phyloP scores from a whole-genome alignment of 192 early-diverging fungal species.

The Irineochytrium annulatum region DNA sequence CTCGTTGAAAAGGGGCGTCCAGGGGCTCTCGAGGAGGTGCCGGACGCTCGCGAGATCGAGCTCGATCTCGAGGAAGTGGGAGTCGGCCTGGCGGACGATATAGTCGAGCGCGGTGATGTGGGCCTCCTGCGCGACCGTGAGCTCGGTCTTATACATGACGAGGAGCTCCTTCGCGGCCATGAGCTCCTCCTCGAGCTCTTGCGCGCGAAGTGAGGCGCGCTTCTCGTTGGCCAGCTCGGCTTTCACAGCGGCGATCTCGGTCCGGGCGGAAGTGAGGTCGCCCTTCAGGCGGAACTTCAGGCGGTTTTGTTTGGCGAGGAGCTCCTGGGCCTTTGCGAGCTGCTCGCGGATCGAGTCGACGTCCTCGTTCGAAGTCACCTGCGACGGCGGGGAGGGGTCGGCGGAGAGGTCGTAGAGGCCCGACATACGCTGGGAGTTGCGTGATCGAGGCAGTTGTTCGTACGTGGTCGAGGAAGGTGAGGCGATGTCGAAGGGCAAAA shows the following conservation, averaged over 20 bases:
- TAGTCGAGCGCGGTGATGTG: slow-evolving; percentile 37
- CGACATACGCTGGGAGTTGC: not conserved
- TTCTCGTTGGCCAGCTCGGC: slow-evolving; percentile 20
- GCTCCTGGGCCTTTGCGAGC: slow-evolving; percentile 33
- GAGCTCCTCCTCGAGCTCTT: slow-evolving; percentile 33
- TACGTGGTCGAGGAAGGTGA: not conserved
- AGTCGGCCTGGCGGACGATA: slow-evolving; percentile 27
- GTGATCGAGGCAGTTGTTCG: not conserved
- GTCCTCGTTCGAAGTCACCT: not conserved
- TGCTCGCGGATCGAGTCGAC: slow-evolving; percentile 30
- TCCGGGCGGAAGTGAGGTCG: slow-evolving; percentile 34
- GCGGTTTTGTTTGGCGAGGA: slow-evolving; percentile 37
- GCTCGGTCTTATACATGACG: slow-evolving; percentile 34
- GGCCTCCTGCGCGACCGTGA: slow-evolving; percentile 35
- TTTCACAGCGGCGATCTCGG: slow-evolving; percentile 32
- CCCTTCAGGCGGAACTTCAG: slow-evolving; percentile 38
- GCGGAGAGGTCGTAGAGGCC: not conserved
- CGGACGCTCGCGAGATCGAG: slow-evolving; percentile 40
- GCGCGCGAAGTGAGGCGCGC: slow-evolving; percentile 5
- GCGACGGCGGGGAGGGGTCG: not conserved
- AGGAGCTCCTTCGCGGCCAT: slow-evolving; percentile 38
- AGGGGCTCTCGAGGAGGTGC: slow-evolving; percentile 31
- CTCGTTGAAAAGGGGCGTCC: slow-evolving; percentile 22
- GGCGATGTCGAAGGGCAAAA: not conserved
- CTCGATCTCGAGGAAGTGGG: slow-evolving; percentile 36